Conservation (phyloP, 176 grass and related monocot genomes). For the Oropetium thomaeum region DNA sequence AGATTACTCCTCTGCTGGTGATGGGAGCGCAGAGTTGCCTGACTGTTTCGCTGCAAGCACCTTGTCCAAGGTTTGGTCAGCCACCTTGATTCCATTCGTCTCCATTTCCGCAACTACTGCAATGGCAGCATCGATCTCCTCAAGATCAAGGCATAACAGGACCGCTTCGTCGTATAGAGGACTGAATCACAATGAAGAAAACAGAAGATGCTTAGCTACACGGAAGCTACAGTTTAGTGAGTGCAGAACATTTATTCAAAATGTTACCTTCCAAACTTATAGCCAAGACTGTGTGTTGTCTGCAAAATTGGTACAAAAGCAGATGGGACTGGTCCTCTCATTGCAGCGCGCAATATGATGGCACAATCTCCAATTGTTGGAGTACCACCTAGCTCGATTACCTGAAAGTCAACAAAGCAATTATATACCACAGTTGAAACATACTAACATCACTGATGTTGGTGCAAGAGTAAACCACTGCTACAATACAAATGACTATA, state of each 20-base stretch:
- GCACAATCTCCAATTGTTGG: conserved; percentile 94
- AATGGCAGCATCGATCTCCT: conserved; percentile 79
- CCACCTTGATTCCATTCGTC: conserved; percentile 76
- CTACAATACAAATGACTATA: background rate
- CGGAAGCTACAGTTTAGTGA: background rate
- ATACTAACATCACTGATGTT: background rate
- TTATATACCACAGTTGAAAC: conserved; percentile 13
- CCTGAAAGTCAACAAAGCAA: conserved; percentile 56
- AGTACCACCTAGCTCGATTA: conserved; percentile 75
- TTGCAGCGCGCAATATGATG: conserved; percentile 76
- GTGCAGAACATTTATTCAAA: conserved; percentile 2
- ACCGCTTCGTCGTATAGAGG: conserved; percentile 85
- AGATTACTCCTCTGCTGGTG: conserved; percentile 13
- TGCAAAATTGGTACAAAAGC: conserved; percentile 84
- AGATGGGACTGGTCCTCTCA: conserved; percentile 73
- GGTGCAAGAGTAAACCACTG: background rate
- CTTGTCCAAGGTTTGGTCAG: conserved; percentile 81
- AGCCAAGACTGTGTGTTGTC: conserved; percentile 78
- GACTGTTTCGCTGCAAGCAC: conserved; percentile 68
- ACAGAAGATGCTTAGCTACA: conserved; percentile 8
- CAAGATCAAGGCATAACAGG: conserved; percentile 72
- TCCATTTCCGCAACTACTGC: conserved; percentile 90
- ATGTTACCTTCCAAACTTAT: conserved; percentile 87
- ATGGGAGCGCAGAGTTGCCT: conserved; percentile 45
- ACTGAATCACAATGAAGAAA: conserved; percentile 40